These are phyloP conservation scores for Pelargonium myrrhifolium DNA, from an alignment of 441 rosid genomes.

Conservation along the genomic window DNA sequence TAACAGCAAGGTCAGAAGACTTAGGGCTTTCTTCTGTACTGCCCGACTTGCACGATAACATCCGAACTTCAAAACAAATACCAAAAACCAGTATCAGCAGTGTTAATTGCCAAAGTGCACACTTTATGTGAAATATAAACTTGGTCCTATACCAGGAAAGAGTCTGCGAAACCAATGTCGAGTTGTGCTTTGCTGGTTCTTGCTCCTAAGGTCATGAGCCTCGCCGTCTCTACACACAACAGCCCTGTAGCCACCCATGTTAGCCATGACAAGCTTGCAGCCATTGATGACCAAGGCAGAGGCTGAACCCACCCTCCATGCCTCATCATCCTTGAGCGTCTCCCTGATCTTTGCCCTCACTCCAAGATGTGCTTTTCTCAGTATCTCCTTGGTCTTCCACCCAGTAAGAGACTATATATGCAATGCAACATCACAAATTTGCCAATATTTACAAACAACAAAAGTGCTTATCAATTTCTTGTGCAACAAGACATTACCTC, in stretches of 20 bases:
- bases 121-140: no score
- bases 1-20: conserved; percentile 31
- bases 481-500: conserved; percentile 31
- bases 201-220: conserved; percentile 44
- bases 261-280: conserved; percentile 54
- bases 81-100: not conserved
- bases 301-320: conserved; percentile 38
- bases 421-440: not conserved
- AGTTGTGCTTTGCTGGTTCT: conserved; percentile 23
- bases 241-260: conserved; percentile 53
- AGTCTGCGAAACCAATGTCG: conserved; percentile 41
- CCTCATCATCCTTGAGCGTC: conserved; percentile 29
- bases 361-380: conserved; percentile 45
- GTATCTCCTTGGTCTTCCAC: conserved; percentile 44
- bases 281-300: conserved; percentile 59
- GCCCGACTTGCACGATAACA: conserved; percentile 33
- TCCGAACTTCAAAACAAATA: conserved; percentile 15
- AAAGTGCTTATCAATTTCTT: not conserved
- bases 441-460: no score
- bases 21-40: conserved; percentile 19
- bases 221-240: conserved; percentile 58
- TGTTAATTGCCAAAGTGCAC: not conserved
- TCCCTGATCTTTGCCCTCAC: conserved; percentile 42
- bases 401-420: conserved; percentile 34
- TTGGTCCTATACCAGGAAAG: conserved; percentile 34